Evolutionary conservation across 2,329 filamentous ascomycete species (phyloP), one percentile per base, ranked within the genome.

Genomic region (Ophiostoma ulmi): DNA sequence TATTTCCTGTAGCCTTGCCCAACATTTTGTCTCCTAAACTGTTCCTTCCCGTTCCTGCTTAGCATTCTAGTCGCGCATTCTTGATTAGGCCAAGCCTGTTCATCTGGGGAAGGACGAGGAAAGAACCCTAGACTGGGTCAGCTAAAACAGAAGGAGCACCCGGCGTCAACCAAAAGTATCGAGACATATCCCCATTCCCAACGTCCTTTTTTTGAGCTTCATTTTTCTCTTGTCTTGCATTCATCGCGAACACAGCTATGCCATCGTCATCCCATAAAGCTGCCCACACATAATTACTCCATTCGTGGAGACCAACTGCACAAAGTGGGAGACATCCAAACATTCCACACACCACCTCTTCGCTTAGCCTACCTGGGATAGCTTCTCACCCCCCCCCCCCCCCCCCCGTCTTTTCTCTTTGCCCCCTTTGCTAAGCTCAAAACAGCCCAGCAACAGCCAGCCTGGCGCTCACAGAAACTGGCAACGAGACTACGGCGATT

Each of bases 281-380:
- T 31, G 31, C 17, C 63, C 35, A n/a, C 63, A 36, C 17, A 26
- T 26, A 8, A 20, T 20, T 63, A 35, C 26, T 31, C 22, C 55
- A 58, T 58, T 58, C 55, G 55, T 61, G 55, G 17, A 38, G 31
- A 61, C 38, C 64, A 67, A 31, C 55, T 26, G 48, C 48, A n/a
- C 31, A 64, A 44, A 48, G 44, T 64, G 61, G 14, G 36, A 41
- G 66, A 41, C 64, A 22, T 63, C 58, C 58, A 38, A 44, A 14
- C 70, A 72, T 72, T 72, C 70, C 68, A 68, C 39, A 20, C 26
- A 58, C 35, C 41, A 17, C 55, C 65, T 67, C 44, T 35, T 66
- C 65, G 68, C 71, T 64, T 70, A 72, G 67, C 71, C 69, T 39
- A 69, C 69, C 48, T 63, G 38, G 66, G 71, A 72, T 72, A 72